Conservation (phyloP, 371 early-diverging fungal species). For the Mortierella sp. region DNA sequence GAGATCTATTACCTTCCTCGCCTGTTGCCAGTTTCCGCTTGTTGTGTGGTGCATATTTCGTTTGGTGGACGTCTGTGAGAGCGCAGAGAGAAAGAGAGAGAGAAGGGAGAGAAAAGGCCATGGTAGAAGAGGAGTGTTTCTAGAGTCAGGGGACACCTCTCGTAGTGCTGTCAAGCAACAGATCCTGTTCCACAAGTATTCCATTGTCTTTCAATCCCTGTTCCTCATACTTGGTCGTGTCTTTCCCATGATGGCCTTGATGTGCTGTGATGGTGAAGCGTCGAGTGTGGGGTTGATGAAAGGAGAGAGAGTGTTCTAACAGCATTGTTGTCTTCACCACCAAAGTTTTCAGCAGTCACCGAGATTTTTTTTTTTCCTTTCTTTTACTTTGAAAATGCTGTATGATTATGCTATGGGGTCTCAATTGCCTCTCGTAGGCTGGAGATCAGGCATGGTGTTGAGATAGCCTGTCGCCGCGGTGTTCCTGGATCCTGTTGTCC, state of each 20-base stretch:
- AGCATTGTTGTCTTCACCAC: no score
- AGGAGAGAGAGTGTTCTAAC: background rate
- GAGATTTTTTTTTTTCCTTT: no score
- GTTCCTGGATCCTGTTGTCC: constrained; percentile 48
- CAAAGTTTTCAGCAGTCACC: no score
- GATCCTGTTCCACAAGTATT: background rate
- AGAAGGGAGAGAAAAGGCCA: no score
- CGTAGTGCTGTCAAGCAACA: background rate
- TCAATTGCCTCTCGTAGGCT: constrained; percentile 19
- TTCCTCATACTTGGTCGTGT: constrained; percentile 41
- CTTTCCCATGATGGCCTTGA: constrained; percentile 33
- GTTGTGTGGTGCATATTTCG: constrained; percentile 48
- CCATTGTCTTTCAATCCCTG: background rate
- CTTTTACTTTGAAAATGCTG: no score
- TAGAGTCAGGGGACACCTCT: no score
- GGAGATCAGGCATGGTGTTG: constrained; percentile 21
- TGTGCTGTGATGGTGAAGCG: constrained; percentile 5
- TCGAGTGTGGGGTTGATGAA: background rate
- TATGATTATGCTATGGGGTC: no score
- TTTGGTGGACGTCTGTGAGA: constrained; percentile 36
- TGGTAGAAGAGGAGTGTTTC: no score
- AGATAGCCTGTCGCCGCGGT: constrained; percentile 13
- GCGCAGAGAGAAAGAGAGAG: no score
- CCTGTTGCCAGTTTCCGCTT: constrained; percentile 39
- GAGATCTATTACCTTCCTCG: constrained; percentile 27